Percentiles rank a stretch among this genome's conserved stretches.
Conservation (phyloP, 305 asterid species). For the Plantago coronopus region DNA sequence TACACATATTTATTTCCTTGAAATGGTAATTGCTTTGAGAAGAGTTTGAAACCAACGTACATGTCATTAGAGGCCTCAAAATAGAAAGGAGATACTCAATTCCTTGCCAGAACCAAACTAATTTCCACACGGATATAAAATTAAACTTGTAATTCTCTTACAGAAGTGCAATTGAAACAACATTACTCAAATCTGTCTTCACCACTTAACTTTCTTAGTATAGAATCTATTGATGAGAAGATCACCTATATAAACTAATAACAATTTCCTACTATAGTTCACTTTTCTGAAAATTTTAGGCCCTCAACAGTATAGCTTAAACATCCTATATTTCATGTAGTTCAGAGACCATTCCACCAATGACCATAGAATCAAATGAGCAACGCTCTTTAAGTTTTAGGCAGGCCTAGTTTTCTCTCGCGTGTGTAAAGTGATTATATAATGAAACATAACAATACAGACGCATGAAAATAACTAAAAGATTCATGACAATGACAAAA, state of each 20-base stretch:
- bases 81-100: too few species aligned
- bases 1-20: background rate
- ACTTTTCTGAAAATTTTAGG: background rate
- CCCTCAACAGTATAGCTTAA: background rate
- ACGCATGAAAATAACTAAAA: background rate
- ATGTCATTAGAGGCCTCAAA: too few species aligned
- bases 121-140: background rate
- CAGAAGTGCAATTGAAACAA: background rate
- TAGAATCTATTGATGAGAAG: background rate
- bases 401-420: background rate
- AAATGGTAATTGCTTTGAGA: background rate
- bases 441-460: too few species aligned
- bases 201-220: background rate
- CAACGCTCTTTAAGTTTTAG: background rate
- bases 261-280: background rate
- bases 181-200: too few species aligned
- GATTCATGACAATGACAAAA: too few species aligned
- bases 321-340: background rate
- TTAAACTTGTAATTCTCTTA: background rate
- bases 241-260: background rate
- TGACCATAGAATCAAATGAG: background rate
- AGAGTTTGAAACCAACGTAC: too few species aligned
- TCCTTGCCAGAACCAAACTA: background rate
- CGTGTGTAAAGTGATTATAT: background rate
- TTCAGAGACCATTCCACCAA: background rate